Evolutionary conservation across 2,329 filamentous ascomycete genomes (phyloP), one percentile per base, ranked within the genome.

Genomic region (Fusarium tupiense): DNA sequence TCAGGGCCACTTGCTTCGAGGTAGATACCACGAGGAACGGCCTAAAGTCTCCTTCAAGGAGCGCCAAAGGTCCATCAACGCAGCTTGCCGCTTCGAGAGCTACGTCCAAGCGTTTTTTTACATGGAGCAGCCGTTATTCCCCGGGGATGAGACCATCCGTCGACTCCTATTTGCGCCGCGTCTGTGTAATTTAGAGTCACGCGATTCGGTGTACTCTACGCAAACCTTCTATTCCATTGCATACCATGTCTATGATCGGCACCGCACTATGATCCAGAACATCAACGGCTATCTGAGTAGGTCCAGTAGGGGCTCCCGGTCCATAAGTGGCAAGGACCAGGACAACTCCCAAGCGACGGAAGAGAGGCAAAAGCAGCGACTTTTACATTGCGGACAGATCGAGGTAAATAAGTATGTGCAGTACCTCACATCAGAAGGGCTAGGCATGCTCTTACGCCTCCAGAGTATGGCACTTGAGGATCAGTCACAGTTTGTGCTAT

Each of bases 71-170:
- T 41, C 54, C 3, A 11, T 35, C 3, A 46, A 47, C 16, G 26
- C 33, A 1, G 63, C 63, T 3, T 29, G 49, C 12, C 14, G 37
- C 0, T 66, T 66, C 8, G 63, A 66, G 13, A 11, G 14, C 22
- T 66, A 66, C 3, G n/a, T n/a, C 6, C 33, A 53, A 6, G 35
- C 29, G 1, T 63, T 66, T 41, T 66, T 66, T 12, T 26, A 22
- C 3, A 3, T 14, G 4, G 47, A 24, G 20, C n/a, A 63, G 4
- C 22, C 31, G 2, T 3, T 63, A 5, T 66, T 63, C 31, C 13
- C 26, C 1, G 24, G 40, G 17, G 19, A 44, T 8, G 4, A 9
- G 13, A 4, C 8, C 4, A 26, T 53, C 12, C 33, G 56, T 9
- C 4, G 16, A 6, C 31, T 31, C 20, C 26, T 64, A 1, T 50